A percentile compares a stretch with the other conserved stretches of the same genome.
Conservation (phyloP, 495 filamentous ascomycete genomes). For the Penicillium simplicissimum region DNA sequence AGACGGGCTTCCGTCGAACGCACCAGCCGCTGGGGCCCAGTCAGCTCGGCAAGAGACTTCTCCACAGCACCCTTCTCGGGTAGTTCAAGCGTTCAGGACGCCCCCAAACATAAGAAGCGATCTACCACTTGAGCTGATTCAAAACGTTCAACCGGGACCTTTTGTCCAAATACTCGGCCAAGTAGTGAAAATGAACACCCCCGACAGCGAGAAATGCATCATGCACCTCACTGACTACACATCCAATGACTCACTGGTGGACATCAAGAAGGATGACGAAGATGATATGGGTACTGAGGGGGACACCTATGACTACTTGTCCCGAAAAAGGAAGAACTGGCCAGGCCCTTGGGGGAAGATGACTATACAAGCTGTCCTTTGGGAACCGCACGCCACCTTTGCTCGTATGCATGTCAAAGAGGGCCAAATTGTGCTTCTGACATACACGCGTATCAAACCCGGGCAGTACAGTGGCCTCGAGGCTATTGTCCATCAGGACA, state of each 20-base stretch:
- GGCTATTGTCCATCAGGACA: constrained; percentile 68
- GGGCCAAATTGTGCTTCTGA: constrained; percentile 62
- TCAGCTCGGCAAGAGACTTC: not conserved
- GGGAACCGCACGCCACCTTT: constrained; percentile 63
- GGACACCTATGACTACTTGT: constrained; percentile 50
- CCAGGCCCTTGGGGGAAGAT: constrained; percentile 75
- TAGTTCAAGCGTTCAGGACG: constrained; percentile 18
- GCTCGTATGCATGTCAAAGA: constrained; percentile 55
- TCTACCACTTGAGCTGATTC: constrained; percentile 62
- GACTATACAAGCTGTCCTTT: constrained; percentile 72
- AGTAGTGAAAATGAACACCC: constrained; percentile 65
- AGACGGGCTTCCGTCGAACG: constrained; percentile 18
- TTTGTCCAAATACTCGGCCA: constrained; percentile 77
- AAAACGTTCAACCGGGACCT: constrained; percentile 55
- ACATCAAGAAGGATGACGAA: constrained; percentile 47
- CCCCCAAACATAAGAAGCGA: constrained; percentile 13
- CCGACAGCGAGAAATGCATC: constrained; percentile 49
- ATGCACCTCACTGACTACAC: constrained; percentile 91
- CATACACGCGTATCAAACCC: constrained; percentile 70
- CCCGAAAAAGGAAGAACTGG: constrained; percentile 53
- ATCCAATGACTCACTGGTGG: constrained; percentile 58
- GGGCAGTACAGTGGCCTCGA: constrained; percentile 60
- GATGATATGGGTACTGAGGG: constrained; percentile 43
- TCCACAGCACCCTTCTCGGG: not conserved
- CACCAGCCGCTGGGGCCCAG: constrained; percentile 8